phyloP scores from a whole-genome alignment of 805 yeast species.

The Nematodospora valgi region DNA sequence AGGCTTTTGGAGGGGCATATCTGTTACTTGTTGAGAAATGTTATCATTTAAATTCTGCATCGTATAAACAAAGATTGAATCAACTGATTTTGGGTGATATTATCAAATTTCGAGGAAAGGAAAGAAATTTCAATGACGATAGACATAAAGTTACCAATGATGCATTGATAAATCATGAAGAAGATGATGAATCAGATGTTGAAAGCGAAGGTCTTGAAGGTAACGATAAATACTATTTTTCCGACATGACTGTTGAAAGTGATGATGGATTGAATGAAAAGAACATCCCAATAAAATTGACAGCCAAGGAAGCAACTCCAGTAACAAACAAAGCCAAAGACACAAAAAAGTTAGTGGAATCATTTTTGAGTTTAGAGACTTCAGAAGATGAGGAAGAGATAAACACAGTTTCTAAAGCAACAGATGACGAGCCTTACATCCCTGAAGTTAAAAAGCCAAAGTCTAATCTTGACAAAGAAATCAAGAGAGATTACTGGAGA shows the following conservation, averaged over 20 bases:
- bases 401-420: not conserved
- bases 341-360: constrained; percentile 15
- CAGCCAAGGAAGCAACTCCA: constrained; percentile 9
- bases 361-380: constrained; percentile 19
- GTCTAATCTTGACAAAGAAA: constrained; percentile 28
- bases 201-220: constrained; percentile 35
- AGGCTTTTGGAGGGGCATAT: constrained; percentile 87
- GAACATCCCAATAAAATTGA: constrained; percentile 1
- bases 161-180: constrained; percentile 42
- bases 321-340: constrained; percentile 11
- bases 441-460: constrained; percentile 14
- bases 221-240: constrained; percentile 39
- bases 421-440: constrained; percentile 10
- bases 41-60: constrained; percentile 63
- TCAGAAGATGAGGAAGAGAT: constrained; percentile 9
- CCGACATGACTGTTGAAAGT: constrained; percentile 41
- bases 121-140: constrained; percentile 75
- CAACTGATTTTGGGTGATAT: constrained; percentile 77
- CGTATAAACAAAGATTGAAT: constrained; percentile 65
- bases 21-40: constrained; percentile 73
- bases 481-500: constrained; percentile 38
- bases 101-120: constrained; percentile 69
- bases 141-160: constrained; percentile 59
- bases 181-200: constrained; percentile 17
- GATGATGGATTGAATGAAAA: constrained; percentile 18